Percentiles rank a stretch among this genome's conserved stretches.
Evolutionary conservation across 1,139 yeast genomes (phyloP).

Genomic region (Debaryomyces singareniensis): DNA sequence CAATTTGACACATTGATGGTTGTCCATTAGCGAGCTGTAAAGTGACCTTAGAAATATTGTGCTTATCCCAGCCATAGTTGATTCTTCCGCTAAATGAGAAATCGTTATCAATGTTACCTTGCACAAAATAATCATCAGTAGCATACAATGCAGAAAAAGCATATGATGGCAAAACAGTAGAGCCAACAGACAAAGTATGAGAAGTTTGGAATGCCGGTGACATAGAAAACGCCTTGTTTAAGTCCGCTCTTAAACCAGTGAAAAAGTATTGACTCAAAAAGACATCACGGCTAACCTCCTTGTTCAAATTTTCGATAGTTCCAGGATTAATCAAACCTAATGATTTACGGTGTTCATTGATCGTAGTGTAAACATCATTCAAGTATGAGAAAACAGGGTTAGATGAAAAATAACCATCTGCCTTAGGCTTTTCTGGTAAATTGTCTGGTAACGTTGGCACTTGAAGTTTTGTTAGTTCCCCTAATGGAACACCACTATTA

Average conservation of each 20-base stretch:
- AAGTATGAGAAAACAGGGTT: conserved; percentile 81
- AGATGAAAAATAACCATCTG: conserved; percentile 67
- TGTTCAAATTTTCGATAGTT: conserved; percentile 86
- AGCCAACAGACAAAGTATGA: conserved; percentile 88
- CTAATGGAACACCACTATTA: conserved; percentile 31
- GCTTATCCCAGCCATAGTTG: conserved; percentile 87
- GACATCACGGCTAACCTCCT: conserved; percentile 91
- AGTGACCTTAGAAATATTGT: conserved; percentile 76
- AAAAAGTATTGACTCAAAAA: conserved; percentile 85
- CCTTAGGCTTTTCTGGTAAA: conserved; percentile 44
- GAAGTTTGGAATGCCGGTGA: conserved; percentile 97
- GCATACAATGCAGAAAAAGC: conserved; percentile 90
- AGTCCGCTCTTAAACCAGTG: conserved; percentile 95
- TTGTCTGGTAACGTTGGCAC: conserved; percentile 56
- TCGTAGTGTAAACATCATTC: conserved; percentile 67
- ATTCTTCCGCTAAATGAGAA: conserved; percentile 80
- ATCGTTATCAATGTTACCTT: conserved; percentile 89
- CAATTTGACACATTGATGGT: conserved; percentile 92
- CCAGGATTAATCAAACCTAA: conserved; percentile 89
- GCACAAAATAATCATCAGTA: conserved; percentile 77
- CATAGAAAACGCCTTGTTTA: conserved; percentile 85
- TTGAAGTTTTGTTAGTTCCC: conserved; percentile 48
- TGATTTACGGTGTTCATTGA: conserved; percentile 73
- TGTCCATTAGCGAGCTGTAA: conserved; percentile 85
- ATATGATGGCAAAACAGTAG: conserved; percentile 82